These are phyloP conservation scores for Rhynchosporium secalis DNA, from an alignment of 2,329 filamentous ascomycete genomes.

Conservation along the genomic window DNA sequence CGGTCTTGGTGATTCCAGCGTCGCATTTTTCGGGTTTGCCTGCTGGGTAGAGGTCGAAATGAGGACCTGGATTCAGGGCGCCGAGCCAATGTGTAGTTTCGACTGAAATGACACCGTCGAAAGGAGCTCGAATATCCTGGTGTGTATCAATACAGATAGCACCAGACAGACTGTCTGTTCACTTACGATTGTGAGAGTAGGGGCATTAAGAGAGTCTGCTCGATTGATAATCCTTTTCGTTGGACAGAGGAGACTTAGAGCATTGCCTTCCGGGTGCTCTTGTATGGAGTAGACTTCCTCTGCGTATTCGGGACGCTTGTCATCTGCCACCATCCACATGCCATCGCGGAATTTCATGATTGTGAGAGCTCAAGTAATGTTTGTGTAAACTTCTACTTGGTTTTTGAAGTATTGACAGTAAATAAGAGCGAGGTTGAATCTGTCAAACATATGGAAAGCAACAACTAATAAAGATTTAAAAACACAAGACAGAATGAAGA, in stretches of 20 bases:
- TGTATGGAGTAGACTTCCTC: conserved; percentile 61
- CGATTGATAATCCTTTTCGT: conserved; percentile 54
- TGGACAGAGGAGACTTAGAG: conserved; percentile 57
- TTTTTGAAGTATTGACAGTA: background rate
- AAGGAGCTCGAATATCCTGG: conserved; percentile 55
- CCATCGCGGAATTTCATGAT: conserved; percentile 63
- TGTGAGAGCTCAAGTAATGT: background rate
- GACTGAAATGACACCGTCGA: conserved; percentile 60
- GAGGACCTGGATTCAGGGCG: conserved; percentile 51
- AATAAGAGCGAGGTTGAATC: background rate
- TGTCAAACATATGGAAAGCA: background rate
- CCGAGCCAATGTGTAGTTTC: conserved; percentile 60
- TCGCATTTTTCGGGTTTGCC: conserved; percentile 47
- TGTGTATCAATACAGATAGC: conserved; percentile 12
- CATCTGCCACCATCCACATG: conserved; percentile 67
- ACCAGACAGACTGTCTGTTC: background rate
- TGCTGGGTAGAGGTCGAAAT: conserved; percentile 58
- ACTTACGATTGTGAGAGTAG: conserved; percentile 53
- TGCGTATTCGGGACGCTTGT: conserved; percentile 62
- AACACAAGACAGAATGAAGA: background rate
- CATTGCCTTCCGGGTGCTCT: conserved; percentile 45
- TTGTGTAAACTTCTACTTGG: background rate
- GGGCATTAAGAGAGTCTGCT: conserved; percentile 56
- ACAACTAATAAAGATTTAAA: background rate
- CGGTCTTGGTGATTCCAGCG: conserved; percentile 44